Percentiles rank a stretch among this genome's conserved stretches.
phyloP scores from a whole-genome alignment of 495 filamentous ascomycete species.

The Penicillium samsonianum region DNA sequence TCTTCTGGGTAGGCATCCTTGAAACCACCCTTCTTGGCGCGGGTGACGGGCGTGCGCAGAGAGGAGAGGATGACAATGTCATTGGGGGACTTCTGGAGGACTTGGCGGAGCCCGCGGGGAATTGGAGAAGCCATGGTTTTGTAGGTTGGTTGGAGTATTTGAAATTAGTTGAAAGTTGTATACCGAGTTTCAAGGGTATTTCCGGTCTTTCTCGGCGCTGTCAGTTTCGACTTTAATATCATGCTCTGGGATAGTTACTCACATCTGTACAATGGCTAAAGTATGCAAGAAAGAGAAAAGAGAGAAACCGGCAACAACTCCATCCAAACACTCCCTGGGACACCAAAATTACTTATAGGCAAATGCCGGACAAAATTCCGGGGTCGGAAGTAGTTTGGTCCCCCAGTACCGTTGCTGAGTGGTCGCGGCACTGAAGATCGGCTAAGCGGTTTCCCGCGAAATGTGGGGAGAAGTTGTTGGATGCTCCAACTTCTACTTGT shows the following conservation, averaged over 20 bases:
- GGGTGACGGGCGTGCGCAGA: constrained; percentile 80
- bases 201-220: constrained; percentile 12
- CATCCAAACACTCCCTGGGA: constrained; percentile 5
- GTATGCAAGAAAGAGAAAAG: constrained; percentile 6
- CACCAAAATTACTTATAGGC: constrained; percentile 19
- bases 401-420: constrained; percentile 26
- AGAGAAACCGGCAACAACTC: constrained; percentile 6
- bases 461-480: constrained; percentile 11
- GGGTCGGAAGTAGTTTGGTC: constrained; percentile 33
- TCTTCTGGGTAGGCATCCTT: constrained; percentile 90
- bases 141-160: constrained; percentile 5
- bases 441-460: constrained; percentile 46
- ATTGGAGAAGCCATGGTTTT: constrained; percentile 55
- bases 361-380: constrained; percentile 37
- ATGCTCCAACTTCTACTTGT: background rate
- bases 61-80: constrained; percentile 89
- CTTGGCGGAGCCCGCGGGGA: constrained; percentile 67
- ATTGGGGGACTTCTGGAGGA: constrained; percentile 75
- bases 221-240: background rate
- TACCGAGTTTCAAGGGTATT: constrained; percentile 3
- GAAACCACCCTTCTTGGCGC: constrained; percentile 79
- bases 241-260: background rate
- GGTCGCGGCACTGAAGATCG: constrained; percentile 46
- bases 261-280: constrained; percentile 15
- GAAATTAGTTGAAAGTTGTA: constrained; percentile 4